Conservation (phyloP, 345 rosid species). For the Gossypium mustelinum region DNA sequence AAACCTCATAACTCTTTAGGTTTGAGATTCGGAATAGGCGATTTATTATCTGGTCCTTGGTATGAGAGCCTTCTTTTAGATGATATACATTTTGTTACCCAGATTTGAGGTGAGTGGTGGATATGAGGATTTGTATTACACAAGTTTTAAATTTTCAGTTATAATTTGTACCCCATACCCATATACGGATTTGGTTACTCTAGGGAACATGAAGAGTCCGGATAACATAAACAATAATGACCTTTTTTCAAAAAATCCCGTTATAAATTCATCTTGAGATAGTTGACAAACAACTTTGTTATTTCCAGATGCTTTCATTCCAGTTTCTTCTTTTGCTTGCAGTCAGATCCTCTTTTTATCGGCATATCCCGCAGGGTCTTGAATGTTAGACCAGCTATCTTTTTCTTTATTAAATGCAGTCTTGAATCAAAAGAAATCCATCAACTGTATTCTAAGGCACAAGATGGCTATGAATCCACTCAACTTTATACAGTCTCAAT, state of each 20-base stretch:
- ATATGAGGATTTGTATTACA: background rate
- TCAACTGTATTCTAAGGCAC: conserved; percentile 54
- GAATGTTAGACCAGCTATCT: conserved; percentile 80
- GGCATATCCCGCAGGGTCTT: conserved; percentile 72
- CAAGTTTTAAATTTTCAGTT: background rate
- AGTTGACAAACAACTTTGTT: background rate
- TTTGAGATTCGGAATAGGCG: background rate
- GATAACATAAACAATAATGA: background rate
- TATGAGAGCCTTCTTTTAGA: background rate
- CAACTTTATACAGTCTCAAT: conserved; percentile 62
- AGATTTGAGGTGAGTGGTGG: background rate
- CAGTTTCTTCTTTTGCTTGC: conserved; percentile 23
- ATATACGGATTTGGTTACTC: background rate
- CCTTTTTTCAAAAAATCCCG: background rate
- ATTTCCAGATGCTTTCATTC: background rate
- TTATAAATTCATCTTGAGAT: background rate
- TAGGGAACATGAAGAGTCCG: background rate
- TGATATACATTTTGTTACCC: background rate
- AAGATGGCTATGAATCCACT: conserved; percentile 89
- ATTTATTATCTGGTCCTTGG: background rate
- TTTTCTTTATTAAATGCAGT: conserved; percentile 72
- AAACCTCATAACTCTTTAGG: background rate
- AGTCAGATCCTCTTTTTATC: conserved; percentile 60
- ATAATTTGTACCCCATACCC: background rate
- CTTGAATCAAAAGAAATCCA: conserved; percentile 69